Percentiles rank a stretch among this genome's conserved stretches.
Evolutionary conservation across 768 basidiomycete genomes (phyloP).

Genomic region (Jaapia argillacea): DNA sequence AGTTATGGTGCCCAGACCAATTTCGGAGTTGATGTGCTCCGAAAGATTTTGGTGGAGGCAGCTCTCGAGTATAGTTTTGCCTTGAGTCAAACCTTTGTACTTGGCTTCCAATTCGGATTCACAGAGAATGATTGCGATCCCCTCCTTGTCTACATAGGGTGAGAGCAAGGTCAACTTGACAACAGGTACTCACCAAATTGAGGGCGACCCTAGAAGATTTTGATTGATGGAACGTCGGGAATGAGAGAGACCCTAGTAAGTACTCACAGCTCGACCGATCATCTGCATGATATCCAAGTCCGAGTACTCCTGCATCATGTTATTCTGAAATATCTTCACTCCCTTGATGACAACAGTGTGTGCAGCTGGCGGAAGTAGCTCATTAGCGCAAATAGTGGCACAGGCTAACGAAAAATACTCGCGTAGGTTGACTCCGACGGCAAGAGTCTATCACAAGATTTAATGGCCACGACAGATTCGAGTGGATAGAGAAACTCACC

Average conservation of each 20-base stretch:
- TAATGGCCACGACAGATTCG: constrained; percentile 9
- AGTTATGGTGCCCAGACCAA: constrained; percentile 78
- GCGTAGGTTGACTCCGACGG: constrained; percentile 96
- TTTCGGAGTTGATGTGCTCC: constrained; percentile 93
- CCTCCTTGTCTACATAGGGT: constrained; percentile 82
- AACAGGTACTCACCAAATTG: constrained; percentile 73
- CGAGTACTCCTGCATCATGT: constrained; percentile 67
- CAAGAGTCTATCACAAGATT: constrained; percentile 88
- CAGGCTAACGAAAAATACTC: constrained; percentile 14
- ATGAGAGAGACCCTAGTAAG: not conserved
- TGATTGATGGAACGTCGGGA: not conserved
- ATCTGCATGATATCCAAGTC: constrained; percentile 94
- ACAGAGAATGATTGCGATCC: constrained; percentile 77
- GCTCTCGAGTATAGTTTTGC: constrained; percentile 76
- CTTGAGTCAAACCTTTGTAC: constrained; percentile 60
- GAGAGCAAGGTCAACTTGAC: not conserved
- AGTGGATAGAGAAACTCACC: no score
- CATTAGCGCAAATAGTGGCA: not conserved
- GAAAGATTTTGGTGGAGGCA: constrained; percentile 72
- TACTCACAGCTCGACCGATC: constrained; percentile 85
- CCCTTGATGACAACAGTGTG: constrained; percentile 93
- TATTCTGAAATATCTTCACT: constrained; percentile 70
- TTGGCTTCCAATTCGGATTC: constrained; percentile 62
- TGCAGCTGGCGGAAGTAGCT: constrained; percentile 44
- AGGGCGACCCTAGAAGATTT: constrained; percentile 59